Evolutionary conservation across 2,329 filamentous ascomycete genomes (phyloP).

Genomic region (Xylaria hypoxylon): DNA sequence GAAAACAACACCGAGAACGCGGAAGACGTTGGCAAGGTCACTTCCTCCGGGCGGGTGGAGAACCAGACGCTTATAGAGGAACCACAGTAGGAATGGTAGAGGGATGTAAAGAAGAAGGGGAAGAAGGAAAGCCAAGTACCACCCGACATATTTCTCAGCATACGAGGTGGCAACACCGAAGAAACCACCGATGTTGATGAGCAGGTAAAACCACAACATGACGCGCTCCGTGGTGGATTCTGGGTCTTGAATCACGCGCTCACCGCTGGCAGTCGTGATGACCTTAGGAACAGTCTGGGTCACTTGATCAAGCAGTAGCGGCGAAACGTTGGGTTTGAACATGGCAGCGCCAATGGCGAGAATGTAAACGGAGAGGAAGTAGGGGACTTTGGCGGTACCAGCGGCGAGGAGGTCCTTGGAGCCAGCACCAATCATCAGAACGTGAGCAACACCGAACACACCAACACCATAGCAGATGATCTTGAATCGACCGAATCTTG

Average conservation of each 20-base stretch:
- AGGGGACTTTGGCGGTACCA: conserved; percentile 63
- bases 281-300: conserved; percentile 66
- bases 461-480: conserved; percentile 78
- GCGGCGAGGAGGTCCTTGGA: conserved; percentile 58
- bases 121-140: conserved; percentile 62
- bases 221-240: conserved; percentile 73
- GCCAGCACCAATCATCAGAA: conserved; percentile 74
- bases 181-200: conserved; percentile 67
- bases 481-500: conserved; percentile 75
- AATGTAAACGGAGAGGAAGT: conserved; percentile 64
- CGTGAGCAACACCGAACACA: conserved; percentile 74
- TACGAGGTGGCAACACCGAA: conserved; percentile 65
- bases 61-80: conserved; percentile 56
- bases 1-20: conserved; percentile 55
- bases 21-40: conserved; percentile 59
- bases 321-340: conserved; percentile 80
- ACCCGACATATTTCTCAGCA: conserved; percentile 63
- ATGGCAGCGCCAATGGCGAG: conserved; percentile 70
- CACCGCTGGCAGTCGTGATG: conserved; percentile 63
- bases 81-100: conserved; percentile 57
- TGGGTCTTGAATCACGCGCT: conserved; percentile 76
- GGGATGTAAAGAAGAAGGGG: conserved; percentile 59
- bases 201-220: conserved; percentile 72
- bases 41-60: conserved; percentile 60
- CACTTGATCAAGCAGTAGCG: conserved; percentile 75